Percentiles rank a stretch among this genome's conserved stretches.
These are phyloP conservation scores for Kwoniella dejecticola DNA, from an alignment of 768 basidiomycete genomes.

Conservation along the genomic window DNA sequence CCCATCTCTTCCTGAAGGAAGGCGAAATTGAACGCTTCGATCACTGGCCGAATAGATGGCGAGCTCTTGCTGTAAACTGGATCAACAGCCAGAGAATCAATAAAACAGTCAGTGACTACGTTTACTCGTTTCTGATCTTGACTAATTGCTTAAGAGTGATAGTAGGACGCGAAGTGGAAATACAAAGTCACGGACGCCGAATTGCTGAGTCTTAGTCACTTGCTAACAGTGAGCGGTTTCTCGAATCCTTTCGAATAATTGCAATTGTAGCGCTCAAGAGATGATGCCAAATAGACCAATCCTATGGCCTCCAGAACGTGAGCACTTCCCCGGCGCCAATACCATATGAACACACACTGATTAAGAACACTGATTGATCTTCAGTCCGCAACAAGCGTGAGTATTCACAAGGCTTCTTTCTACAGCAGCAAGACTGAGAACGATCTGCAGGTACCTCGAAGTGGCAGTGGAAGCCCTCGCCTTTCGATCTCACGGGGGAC, in stretches of 20 bases:
- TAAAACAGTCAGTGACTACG: constrained; percentile 4
- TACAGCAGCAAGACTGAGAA: not conserved
- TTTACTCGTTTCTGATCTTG: not conserved
- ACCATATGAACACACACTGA: not conserved
- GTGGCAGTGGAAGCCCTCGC: constrained; percentile 32
- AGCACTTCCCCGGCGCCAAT: not conserved
- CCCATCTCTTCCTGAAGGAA: not conserved
- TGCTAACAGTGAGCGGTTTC: constrained; percentile 25
- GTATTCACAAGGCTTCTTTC: not conserved
- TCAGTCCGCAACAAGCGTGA: constrained; percentile 24
- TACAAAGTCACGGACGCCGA: constrained; percentile 35
- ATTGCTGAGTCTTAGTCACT: constrained; percentile 27
- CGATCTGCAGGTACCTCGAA: constrained; percentile 12
- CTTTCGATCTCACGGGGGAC: constrained; percentile 27
- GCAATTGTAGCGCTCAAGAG: not conserved
- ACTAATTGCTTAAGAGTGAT: too few species aligned
- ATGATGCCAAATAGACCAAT: constrained; percentile 12
- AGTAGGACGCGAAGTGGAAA: constrained; percentile 26
- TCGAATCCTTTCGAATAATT: too few species aligned
- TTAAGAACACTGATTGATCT: not conserved
- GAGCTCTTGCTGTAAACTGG: not conserved
- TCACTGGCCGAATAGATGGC: constrained; percentile 11
- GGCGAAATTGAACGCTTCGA: not conserved
- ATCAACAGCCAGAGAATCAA: constrained; percentile 1
- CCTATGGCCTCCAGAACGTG: constrained; percentile 14